Evolutionary conservation across 208 protist genomes (phyloP), one percentile per base, ranked within the genome.

Genomic region (Trypanosoma platydactyli): DNA sequence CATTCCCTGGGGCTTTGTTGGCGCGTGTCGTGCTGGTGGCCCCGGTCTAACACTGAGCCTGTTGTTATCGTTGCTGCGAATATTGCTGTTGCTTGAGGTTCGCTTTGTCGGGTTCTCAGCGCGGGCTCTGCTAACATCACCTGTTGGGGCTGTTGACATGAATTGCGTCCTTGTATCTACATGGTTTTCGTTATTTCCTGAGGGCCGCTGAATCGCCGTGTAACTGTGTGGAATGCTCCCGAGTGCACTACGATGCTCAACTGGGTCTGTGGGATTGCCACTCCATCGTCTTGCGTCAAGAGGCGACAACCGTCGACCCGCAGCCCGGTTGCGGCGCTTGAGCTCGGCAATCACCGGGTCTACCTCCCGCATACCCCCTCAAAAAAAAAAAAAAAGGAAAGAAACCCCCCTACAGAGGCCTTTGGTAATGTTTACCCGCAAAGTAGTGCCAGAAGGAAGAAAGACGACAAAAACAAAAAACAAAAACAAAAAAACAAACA

Each of bases 311-410:
- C 68, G 49, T 5, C 50, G 38, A 11, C 68, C 60, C 16, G 59
- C 52, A 5, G 53, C 60, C 3, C 68, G 68, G 35, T 61, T 73
- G 4, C 68, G 68, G 25, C 68, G 68, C 60, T 68, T 66, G 5
- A 73, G 45, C 59, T 59, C 68, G 7, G 49, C 68, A 56, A 73
- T 73, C 0, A 49, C 68, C 22, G 68, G 52, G 24, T 65, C 59
- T 4, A 67, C 33, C 24, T 46, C 25, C 6, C 54, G 44, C 65
- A 53, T 55, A 3, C 13, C 9, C 13, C 12, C n/a, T n/a, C n/a
- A n/a, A n/a, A n/a, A n/a, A n/a, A n/a, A n/a, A n/a, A n/a, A n/a
- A n/a, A n/a, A n/a, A 20, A 24, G 16, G n/a, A 24, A 27, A 38
- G 18, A 9, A n/a, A n/a, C n/a, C n/a, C n/a, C n/a, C n/a, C n/a